Evolutionary conservation across 805 yeast species (phyloP), one percentile per base, ranked within the genome.

Genomic region (Grigorovia yakushimaensis): DNA sequence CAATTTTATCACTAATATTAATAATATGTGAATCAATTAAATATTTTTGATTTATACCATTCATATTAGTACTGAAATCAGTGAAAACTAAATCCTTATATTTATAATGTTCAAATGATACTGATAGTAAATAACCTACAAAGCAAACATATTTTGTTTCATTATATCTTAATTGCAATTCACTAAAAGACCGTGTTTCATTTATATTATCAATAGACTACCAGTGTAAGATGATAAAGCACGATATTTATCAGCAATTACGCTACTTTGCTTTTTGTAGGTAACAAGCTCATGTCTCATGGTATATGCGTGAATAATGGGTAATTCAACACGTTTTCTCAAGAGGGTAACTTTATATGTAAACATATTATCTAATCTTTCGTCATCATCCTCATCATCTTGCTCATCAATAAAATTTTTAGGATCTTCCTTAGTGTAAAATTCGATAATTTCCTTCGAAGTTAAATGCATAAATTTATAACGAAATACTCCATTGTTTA

Each of bases 41-140:
- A 37, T 54, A 54, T 23, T 55, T 55, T 38, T 52, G 57, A 22
- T 35, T 39, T 6, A 47, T 44, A 1, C 46, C 30, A 3, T 19
- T 18, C 1, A 27, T 10, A 43, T 58, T 61, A 7, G 44, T 35
- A 1, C 62, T 61, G 41, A 62, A 61, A 50, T 62, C 67, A 10
- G 66, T 61, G 30, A 62, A 58, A 11, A 57, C 53, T 43, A 59
- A 42, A 18, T 51, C 43, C 1, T 45, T 50, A 45, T 46, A 58
- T 4, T 44, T 23, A 0, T 39, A 36, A 20, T 48, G 44, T 33
- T 56, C 57, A 43, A 51, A 53, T 2, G 59, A 43, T 37, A 52
- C 51, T 4, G 61, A 51, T 2, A 59, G 55, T 8, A 58, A 48
- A 20, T 56, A 42, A 3, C 54, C 62, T n/a, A 56, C 37, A 41